Evolutionary conservation across 345 rosid genomes (phyloP).

Genomic region (Murraya paniculata): DNA sequence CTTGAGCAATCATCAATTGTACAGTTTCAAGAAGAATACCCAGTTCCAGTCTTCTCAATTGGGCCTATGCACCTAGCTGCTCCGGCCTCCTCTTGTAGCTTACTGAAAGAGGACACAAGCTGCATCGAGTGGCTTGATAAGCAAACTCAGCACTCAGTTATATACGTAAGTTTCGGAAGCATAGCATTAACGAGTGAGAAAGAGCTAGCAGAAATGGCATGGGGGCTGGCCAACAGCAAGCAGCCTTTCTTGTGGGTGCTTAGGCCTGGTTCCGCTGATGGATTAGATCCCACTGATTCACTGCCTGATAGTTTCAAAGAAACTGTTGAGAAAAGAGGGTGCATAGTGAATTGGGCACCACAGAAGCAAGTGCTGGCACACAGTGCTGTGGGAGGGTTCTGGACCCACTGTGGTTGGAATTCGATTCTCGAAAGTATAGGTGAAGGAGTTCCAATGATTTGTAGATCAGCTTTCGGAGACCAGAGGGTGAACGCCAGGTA

Average conservation of each 20-base stretch:
- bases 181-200: conserved; percentile 18
- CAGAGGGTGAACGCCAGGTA: conserved; percentile 23
- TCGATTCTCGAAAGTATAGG: conserved; percentile 24
- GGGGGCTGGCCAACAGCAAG: conserved; percentile 26
- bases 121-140: conserved; percentile 30
- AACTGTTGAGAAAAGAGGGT: conserved; percentile 15
- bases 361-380: conserved; percentile 31
- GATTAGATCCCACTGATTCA: conserved; percentile 10
- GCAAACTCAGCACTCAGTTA: conserved; percentile 19
- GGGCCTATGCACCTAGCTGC: conserved; percentile 24
- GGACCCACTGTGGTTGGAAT: conserved; percentile 43
- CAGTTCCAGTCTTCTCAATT: conserved; percentile 23
- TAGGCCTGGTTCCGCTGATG: conserved; percentile 12
- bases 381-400: conserved; percentile 30
- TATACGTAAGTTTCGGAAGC: conserved; percentile 32
- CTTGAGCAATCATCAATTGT: conserved; percentile 22
- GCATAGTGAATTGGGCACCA: conserved; percentile 31
- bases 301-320: conserved; percentile 16
- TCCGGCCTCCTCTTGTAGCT: conserved; percentile 3
- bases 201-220: conserved; percentile 22
- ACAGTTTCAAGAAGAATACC: conserved; percentile 9
- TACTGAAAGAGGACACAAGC: conserved; percentile 18
- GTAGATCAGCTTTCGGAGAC: conserved; percentile 23
- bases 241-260: conserved; percentile 34
- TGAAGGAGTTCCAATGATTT: conserved; percentile 27